phyloP scores from a whole-genome alignment of 192 early-diverging fungal genomes.

The Rhizoclosmatium sp. region DNA sequence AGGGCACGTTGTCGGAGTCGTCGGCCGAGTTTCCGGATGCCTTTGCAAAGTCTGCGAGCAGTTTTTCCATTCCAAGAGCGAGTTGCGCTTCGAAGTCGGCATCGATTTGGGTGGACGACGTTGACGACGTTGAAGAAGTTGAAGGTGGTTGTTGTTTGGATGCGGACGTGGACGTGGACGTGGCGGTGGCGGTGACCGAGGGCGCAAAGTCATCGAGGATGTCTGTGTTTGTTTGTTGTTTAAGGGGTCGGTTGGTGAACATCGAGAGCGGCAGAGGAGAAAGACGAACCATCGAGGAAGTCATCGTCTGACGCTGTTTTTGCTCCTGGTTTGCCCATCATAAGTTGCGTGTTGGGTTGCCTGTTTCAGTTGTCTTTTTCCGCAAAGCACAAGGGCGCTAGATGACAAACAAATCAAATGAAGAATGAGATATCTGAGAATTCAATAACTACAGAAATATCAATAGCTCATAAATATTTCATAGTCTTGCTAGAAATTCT shows the following conservation, averaged over 20 bases:
- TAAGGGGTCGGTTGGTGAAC: neutral
- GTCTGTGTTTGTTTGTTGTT: neutral
- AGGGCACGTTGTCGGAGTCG: neutral
- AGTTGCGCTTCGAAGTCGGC: conserved; percentile 76
- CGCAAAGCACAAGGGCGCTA: too few species aligned
- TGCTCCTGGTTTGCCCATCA: neutral
- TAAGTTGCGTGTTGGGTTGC: too few species aligned
- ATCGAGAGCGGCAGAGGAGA: too few species aligned
- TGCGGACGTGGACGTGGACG: neutral
- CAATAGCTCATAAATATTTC: neutral
- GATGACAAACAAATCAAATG: neutral
- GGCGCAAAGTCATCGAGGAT: neutral
- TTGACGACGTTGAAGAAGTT: neutral
- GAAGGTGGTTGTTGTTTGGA: neutral
- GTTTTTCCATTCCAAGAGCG: conserved; percentile 79
- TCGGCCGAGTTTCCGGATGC: neutral
- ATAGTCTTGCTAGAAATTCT: too few species aligned
- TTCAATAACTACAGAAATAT: neutral
- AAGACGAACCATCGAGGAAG: neutral
- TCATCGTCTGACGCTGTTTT: neutral
- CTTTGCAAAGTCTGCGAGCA: conserved; percentile 48
- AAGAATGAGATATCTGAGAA: neutral
- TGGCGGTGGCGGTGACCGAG: neutral
- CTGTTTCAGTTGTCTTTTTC: too few species aligned
- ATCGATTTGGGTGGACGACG: neutral